phyloP scores from a whole-genome alignment of 805 yeast species.

The Saccharomycopsis schoenii region DNA sequence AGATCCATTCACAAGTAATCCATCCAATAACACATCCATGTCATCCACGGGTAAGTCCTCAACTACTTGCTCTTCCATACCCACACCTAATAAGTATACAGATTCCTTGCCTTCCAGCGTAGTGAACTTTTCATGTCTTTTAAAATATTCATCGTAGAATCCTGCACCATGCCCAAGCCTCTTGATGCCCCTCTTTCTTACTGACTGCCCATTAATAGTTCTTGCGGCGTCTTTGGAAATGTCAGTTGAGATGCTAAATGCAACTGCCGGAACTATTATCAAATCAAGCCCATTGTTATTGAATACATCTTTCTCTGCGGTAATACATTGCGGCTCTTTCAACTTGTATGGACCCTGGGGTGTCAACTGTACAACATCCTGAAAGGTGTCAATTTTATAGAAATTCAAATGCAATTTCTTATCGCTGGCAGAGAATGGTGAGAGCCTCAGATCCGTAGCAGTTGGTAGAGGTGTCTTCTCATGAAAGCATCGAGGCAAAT shows the following conservation, averaged over 20 bases:
- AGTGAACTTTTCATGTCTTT: slow-evolving; percentile 30
- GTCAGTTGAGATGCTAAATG: slow-evolving; percentile 37
- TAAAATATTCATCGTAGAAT: slow-evolving; percentile 71
- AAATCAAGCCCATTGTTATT: slow-evolving; percentile 45
- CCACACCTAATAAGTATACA: slow-evolving; percentile 52
- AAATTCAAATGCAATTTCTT: slow-evolving; percentile 35
- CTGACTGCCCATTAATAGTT: slow-evolving; percentile 20
- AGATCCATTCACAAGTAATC: slow-evolving; percentile 35
- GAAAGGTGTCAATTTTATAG: slow-evolving; percentile 35
- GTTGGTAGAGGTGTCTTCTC: slow-evolving; percentile 23
- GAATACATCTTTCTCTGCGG: slow-evolving; percentile 20
- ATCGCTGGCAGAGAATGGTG: slow-evolving; percentile 6
- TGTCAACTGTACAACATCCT: slow-evolving; percentile 35
- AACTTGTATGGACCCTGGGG: slow-evolving; percentile 65
- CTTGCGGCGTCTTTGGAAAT: background rate
- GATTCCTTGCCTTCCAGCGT: slow-evolving; percentile 4
- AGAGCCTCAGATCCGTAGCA: background rate
- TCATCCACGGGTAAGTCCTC: slow-evolving; percentile 42
- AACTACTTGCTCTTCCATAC: slow-evolving; percentile 54
- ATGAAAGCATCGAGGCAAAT: slow-evolving; percentile 44
- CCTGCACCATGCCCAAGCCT: slow-evolving; percentile 93
- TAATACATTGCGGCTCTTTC: slow-evolving; percentile 48
- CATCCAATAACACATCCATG: slow-evolving; percentile 56
- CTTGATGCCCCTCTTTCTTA: slow-evolving; percentile 24
- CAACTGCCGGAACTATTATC: slow-evolving; percentile 78